Percentiles rank a stretch among this genome's conserved stretches.
Conservation (phyloP, 208 protist genomes). For the Spongospora subterranea region DNA sequence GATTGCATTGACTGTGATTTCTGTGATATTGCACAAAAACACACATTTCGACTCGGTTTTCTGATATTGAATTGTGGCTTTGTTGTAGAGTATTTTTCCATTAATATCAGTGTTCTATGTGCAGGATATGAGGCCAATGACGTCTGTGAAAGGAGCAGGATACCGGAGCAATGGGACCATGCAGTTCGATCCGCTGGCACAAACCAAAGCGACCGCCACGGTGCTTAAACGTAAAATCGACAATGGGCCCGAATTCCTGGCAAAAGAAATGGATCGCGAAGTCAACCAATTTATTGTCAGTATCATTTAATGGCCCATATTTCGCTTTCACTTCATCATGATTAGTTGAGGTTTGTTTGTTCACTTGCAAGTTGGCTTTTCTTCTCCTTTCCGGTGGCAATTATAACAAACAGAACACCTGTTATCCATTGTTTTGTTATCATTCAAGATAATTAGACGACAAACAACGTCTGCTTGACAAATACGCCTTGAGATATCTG, state of each 20-base stretch:
- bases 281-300: conserved; percentile 30
- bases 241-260: conserved; percentile 34
- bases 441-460: too few relatives aligned
- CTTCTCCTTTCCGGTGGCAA: too few relatives aligned
- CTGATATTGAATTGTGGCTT: neutral
- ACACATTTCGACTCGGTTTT: neutral
- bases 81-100: neutral
- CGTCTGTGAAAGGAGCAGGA: conserved; percentile 54
- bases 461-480: too few relatives aligned
- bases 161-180: conserved; percentile 14
- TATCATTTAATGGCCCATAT: neutral
- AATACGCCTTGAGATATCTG: too few relatives aligned
- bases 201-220: neutral
- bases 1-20: neutral
- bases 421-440: too few relatives aligned
- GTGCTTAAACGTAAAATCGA: conserved; percentile 44
- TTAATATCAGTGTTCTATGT: too few relatives aligned
- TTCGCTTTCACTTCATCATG: neutral
- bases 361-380: too few relatives aligned
- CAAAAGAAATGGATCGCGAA: conserved; percentile 25
- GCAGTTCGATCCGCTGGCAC: conserved; percentile 35
- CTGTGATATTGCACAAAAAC: too few relatives aligned
- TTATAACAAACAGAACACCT: too few relatives aligned
- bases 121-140: conserved; percentile 55
- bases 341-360: too few relatives aligned